Evolutionary conservation across 2,329 filamentous ascomycete genomes (phyloP).

Genomic region (Ophiostoma tasmaniense): DNA sequence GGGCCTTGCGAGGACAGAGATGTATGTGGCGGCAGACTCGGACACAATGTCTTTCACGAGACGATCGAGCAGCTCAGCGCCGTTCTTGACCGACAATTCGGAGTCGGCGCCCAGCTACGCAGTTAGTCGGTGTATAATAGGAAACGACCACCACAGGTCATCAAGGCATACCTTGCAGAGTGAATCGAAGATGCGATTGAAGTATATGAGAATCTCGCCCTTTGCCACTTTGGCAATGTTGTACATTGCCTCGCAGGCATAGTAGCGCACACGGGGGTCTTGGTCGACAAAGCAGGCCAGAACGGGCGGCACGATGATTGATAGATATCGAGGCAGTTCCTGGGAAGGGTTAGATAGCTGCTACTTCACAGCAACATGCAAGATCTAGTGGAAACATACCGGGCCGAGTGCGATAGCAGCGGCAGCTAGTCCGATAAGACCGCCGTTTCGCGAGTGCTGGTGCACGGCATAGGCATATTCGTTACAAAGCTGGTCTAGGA

Average conservation of each 20-base stretch:
- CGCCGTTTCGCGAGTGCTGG: slow-evolving; percentile 92
- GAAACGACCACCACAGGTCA: not conserved
- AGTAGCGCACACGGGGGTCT: slow-evolving; percentile 94
- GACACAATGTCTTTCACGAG: slow-evolving; percentile 94
- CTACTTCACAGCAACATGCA: not conserved
- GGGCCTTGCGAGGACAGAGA: slow-evolving; percentile 68
- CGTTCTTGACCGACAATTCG: slow-evolving; percentile 95
- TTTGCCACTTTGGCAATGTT: slow-evolving; percentile 99
- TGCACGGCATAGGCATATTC: slow-evolving; percentile 97
- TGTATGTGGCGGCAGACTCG: slow-evolving; percentile 88
- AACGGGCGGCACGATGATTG: slow-evolving; percentile 91
- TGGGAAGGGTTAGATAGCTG: slow-evolving; percentile 29
- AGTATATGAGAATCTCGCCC: slow-evolving; percentile 92
- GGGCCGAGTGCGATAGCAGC: slow-evolving; percentile 90
- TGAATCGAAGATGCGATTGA: slow-evolving; percentile 97
- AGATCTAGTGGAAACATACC: slow-evolving; percentile 40
- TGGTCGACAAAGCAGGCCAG: slow-evolving; percentile 96
- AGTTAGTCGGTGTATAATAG: not conserved
- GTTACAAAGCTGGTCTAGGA: slow-evolving; percentile 92
- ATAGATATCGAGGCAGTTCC: slow-evolving; percentile 85
- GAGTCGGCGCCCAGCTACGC: slow-evolving; percentile 77
- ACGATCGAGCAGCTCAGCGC: slow-evolving; percentile 87
- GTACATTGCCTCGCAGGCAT: slow-evolving; percentile 99
- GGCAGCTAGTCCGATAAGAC: slow-evolving; percentile 87
- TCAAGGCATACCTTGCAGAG: slow-evolving; percentile 73